A percentile compares a stretch with the other conserved stretches of the same genome.
Evolutionary conservation across 2,329 filamentous ascomycete genomes (phyloP).

Genomic region (Penicillium sclerotiorum): DNA sequence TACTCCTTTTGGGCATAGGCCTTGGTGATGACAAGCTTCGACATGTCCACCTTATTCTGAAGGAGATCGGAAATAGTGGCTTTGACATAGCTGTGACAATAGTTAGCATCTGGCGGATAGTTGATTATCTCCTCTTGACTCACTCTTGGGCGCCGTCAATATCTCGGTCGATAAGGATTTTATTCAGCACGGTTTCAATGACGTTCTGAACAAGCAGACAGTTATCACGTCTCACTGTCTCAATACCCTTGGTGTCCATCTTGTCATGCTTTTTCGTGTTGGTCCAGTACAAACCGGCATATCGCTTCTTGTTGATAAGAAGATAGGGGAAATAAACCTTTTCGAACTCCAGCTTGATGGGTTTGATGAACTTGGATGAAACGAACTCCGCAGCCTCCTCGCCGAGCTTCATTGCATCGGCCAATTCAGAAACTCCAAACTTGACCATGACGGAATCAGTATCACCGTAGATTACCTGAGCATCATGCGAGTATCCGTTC

Average conservation of each 20-base stretch:
- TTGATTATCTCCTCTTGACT: slow-evolving; percentile 43
- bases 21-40: slow-evolving; percentile 98
- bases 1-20: slow-evolving; percentile 90
- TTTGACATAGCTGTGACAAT: slow-evolving; percentile 79
- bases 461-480: slow-evolving; percentile 97
- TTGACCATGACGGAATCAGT: slow-evolving; percentile 99
- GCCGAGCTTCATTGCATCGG: slow-evolving; percentile 91
- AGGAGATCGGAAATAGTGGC: slow-evolving; percentile 91
- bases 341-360: slow-evolving; percentile 98
- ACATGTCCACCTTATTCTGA: slow-evolving; percentile 98
- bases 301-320: slow-evolving; percentile 99
- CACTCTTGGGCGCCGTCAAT: slow-evolving; percentile 90
- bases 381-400: slow-evolving; percentile 88
- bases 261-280: slow-evolving; percentile 94
- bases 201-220: slow-evolving; percentile 94
- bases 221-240: slow-evolving; percentile 96
- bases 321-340: slow-evolving; percentile 99
- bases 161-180: slow-evolving; percentile 93
- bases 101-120: neutral
- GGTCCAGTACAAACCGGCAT: slow-evolving; percentile 97
- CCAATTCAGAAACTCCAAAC: slow-evolving; percentile 85
- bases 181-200: slow-evolving; percentile 92
- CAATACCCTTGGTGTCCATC: slow-evolving; percentile 99
- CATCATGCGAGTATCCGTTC: slow-evolving; percentile 92
- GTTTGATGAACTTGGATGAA: slow-evolving; percentile 89